Percentiles rank a stretch among this genome's conserved stretches.
Conservation (phyloP, 1,284 basidiomycete species). For the Thecaphora thlaspeos region DNA sequence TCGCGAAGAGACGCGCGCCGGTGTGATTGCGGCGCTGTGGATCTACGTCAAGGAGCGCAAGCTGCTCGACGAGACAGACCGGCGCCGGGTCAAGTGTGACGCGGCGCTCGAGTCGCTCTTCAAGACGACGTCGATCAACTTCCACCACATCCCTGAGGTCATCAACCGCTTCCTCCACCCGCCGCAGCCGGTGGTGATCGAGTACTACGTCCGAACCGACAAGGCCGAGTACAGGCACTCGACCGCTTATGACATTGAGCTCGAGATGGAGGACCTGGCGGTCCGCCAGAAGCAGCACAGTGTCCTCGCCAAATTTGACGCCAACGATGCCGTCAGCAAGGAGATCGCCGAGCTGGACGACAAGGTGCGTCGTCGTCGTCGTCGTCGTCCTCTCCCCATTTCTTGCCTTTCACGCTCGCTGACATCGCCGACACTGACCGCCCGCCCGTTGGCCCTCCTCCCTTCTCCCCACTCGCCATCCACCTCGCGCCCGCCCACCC, state of each 20-base stretch:
- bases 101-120: constrained; percentile 56
- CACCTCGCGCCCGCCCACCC: too few relatives aligned
- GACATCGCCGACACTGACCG: neutral
- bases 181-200: constrained; percentile 79
- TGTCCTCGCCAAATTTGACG: constrained; percentile 71
- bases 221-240: constrained; percentile 57
- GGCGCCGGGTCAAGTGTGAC: constrained; percentile 74
- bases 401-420: too few relatives aligned
- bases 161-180: constrained; percentile 76
- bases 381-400: too few relatives aligned
- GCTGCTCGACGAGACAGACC: constrained; percentile 86
- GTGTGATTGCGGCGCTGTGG: constrained; percentile 82
- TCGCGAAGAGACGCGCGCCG: constrained; percentile 80
- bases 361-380: constrained; percentile 65
- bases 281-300: constrained; percentile 74
- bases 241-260: constrained; percentile 78
- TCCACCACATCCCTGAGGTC: constrained; percentile 81
- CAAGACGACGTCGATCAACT: constrained; percentile 66
- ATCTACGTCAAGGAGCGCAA: constrained; percentile 84
- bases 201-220: constrained; percentile 64
- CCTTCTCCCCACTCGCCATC: neutral
- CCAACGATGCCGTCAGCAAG: constrained; percentile 63
- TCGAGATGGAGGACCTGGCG: constrained; percentile 79
- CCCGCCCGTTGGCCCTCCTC: neutral
- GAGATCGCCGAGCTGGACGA: constrained; percentile 79